These are phyloP conservation scores for Pinus tabuliformis DNA, from an alignment of 75 land plant species.

Conservation along the genomic window DNA sequence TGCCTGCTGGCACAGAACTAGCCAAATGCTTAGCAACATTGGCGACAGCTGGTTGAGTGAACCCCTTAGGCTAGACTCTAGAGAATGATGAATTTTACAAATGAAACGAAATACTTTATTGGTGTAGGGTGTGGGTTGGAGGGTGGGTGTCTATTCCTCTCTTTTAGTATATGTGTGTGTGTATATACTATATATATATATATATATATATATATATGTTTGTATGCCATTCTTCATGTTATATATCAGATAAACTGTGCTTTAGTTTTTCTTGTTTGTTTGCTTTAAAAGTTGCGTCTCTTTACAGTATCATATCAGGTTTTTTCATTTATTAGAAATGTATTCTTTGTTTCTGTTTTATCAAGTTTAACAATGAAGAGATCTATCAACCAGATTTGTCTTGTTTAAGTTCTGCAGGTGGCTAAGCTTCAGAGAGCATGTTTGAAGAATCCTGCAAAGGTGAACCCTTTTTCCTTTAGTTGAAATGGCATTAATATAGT, in stretches of 20 bases:
- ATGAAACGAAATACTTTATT: background rate
- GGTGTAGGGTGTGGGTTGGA: background rate
- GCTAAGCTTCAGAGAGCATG: slow-evolving; percentile 88
- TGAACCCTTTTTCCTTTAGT: slow-evolving; percentile 9
- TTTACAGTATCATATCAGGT: background rate
- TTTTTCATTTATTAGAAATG: background rate
- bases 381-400: background rate
- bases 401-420: slow-evolving; percentile 41
- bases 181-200: background rate
- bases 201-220: no score
- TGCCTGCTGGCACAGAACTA: no score
- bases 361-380: background rate
- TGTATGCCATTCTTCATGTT: background rate
- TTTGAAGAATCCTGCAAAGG: slow-evolving; percentile 89
- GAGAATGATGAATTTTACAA: background rate
- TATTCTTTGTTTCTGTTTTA: background rate
- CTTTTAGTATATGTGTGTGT: background rate
- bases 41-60: no score
- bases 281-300: background rate
- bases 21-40: no score
- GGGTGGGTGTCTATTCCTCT: background rate
- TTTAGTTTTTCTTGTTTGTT: background rate
- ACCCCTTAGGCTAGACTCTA: no score
- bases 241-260: background rate
- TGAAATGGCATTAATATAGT: background rate